Evolutionary conservation across 2,329 filamentous ascomycete species (phyloP).

Genomic region (Exophiala alcalophila): DNA sequence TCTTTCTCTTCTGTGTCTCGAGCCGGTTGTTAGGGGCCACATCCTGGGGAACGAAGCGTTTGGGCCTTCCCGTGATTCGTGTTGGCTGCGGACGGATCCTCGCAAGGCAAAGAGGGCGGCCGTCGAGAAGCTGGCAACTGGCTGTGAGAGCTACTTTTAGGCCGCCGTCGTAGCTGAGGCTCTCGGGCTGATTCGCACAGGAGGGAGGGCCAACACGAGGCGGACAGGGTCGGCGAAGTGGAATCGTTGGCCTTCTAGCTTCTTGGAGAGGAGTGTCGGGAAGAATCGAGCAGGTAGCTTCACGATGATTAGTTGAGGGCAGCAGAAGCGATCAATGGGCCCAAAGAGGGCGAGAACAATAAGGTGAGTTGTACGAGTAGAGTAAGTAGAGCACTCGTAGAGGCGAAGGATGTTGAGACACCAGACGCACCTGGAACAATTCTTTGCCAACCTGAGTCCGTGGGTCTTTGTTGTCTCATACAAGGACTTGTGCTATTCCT

Average conservation of each 20-base stretch:
- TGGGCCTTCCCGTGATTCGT: constrained; percentile 23
- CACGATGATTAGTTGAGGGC: constrained; percentile 6
- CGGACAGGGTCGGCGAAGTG: constrained; percentile 10
- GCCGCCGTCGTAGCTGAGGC: constrained; percentile 16
- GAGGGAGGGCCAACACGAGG: constrained; percentile 22
- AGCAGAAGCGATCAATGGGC: constrained; percentile 5
- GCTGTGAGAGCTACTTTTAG: constrained; percentile 18
- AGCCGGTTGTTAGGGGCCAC: constrained; percentile 1
- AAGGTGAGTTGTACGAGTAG: not conserved
- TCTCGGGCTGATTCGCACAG: constrained; percentile 15
- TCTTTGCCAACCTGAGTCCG: too few species aligned
- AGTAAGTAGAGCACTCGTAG: not conserved
- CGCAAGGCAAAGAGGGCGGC: constrained; percentile 11
- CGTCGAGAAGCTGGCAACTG: constrained; percentile 15
- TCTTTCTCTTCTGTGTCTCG: too few species aligned
- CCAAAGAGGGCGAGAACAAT: constrained; percentile 16
- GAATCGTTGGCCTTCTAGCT: too few species aligned
- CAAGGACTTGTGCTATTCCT: too few species aligned
- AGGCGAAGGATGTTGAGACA: too few species aligned
- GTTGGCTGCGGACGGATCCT: constrained; percentile 12
- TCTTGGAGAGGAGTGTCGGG: not conserved
- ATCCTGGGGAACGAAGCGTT: constrained; percentile 9
- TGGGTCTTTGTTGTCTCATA: too few species aligned
- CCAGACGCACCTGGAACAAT: too few species aligned
- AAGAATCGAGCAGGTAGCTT: constrained; percentile 4